Base-by-base conservation (phyloP, 202 grass and related monocot genomes). In the Dendrocalamus latiflorus region DNA sequence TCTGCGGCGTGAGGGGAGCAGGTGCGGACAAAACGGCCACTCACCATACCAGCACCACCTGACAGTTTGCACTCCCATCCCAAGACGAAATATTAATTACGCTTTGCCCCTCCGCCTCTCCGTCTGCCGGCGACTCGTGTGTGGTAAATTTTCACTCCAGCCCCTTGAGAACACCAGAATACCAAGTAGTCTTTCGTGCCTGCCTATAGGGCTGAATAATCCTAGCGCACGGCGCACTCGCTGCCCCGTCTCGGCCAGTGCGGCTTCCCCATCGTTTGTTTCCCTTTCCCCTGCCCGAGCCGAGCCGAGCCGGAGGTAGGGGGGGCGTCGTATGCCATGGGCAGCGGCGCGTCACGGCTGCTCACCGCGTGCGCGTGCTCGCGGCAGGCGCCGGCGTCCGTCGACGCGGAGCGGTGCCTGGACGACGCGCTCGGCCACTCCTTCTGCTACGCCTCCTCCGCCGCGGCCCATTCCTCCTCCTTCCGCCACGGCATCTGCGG, bases 371-470 rank as follows among this genome's bases (percentile, higher is more conserved):
- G 86, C 90, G 30, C 88, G 53, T 89, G 93, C n/a, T n/a, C n/a
- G n/a, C 81, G 83, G 75, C 73, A 74, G 50, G 43, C 87, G 68
- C 73, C 67, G 69, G 41, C 64, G 25, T 65, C 81, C 20, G 50
- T 56, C 15, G 87, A 88, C 50, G 87, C 84, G 6, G 83, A 80
- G 36, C 74, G 82, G 12, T 89, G 88, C 71, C 90, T 94, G 18
- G 94, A 97, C 48, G 94, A 97, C 82, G 88, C 91, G 59, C 88
- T 94, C n/a, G 94, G 94, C 26, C 91, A 97, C 90, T 97, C 94
- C 78, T 97, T 94, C 85, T 92, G 94, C 81, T 97, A 94, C 84
- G 77, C 89, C 1, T 50, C 69, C 80, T 57, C 89, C 65, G 79
- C 56, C 88, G 80, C 82, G 74, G 77, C 64, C 38, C 76, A 68